A percentile compares a stretch with the other conserved stretches of the same genome.
Evolutionary conservation across 495 filamentous ascomycete species (phyloP).

Genomic region (Astrothelium macrocarpum): DNA sequence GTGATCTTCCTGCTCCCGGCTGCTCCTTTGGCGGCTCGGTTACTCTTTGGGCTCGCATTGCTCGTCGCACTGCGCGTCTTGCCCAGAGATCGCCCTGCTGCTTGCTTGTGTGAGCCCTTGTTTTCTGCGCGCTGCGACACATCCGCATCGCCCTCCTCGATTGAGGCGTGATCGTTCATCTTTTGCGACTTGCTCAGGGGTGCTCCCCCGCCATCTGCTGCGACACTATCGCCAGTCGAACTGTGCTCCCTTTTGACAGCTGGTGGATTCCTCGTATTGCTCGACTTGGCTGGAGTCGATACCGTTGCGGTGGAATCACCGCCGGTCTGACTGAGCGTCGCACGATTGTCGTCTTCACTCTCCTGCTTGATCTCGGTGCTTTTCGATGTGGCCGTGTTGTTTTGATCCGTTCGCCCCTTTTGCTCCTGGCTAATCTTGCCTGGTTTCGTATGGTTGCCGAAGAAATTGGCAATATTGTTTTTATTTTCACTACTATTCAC

Average conservation of each 20-base stretch:
- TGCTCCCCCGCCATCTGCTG: not conserved
- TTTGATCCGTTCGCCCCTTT: conserved; percentile 13
- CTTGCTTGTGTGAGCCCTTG: conserved; percentile 3
- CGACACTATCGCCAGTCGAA: not conserved
- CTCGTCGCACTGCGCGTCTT: conserved; percentile 20
- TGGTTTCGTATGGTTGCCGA: conserved; percentile 47
- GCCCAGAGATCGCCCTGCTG: not conserved
- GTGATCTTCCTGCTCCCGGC: conserved; percentile 21
- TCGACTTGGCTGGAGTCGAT: conserved; percentile 13
- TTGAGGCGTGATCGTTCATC: conserved; percentile 10
- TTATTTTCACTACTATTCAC: conserved; percentile 78
- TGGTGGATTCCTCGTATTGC: conserved; percentile 15
- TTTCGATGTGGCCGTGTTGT: conserved; percentile 9
- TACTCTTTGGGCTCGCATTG: conserved; percentile 17
- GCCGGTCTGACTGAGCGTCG: conserved; percentile 13
- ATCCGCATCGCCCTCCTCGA: conserved; percentile 13
- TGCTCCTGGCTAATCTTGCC: conserved; percentile 18
- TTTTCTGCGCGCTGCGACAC: not conserved
- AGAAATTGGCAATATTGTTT: conserved; percentile 87
- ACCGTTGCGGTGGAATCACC: conserved; percentile 19
- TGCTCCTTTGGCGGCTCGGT: not conserved
- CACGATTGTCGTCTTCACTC: conserved; percentile 11
- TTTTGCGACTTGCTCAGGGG: conserved; percentile 5
- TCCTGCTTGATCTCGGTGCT: conserved; percentile 16
- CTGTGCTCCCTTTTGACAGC: conserved; percentile 3